Conservation (phyloP, 192 early-diverging fungal species). For the Phlyctochytrium arcticum region DNA sequence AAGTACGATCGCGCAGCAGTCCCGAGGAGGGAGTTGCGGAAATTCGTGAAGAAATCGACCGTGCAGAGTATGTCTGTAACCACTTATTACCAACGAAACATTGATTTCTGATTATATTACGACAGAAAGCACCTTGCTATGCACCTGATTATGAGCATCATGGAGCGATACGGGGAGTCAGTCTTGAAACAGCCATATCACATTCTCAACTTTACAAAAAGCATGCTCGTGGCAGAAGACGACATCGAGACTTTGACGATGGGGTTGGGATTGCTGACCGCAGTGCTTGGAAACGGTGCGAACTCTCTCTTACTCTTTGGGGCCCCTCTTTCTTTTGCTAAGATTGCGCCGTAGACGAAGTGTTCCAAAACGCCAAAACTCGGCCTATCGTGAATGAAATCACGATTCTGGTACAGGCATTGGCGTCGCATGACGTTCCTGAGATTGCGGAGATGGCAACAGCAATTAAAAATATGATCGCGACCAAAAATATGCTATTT, state of each 20-base stretch:
- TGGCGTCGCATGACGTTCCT: conserved; percentile 15
- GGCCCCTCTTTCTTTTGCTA: no score
- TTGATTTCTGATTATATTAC: no score
- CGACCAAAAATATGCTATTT: no score
- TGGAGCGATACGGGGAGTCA: conserved; percentile 66
- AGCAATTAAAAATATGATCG: no score
- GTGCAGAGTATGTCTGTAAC: no score
- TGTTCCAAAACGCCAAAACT: background rate
- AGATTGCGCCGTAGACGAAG: background rate
- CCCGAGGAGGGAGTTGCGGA: no score
- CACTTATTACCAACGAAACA: no score
- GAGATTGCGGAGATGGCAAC: conserved; percentile 25
- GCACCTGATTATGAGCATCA: conserved; percentile 60
- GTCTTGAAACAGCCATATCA: conserved; percentile 72
- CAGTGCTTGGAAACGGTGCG: conserved; percentile 13
- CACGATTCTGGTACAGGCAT: conserved; percentile 30
- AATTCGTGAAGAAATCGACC: no score
- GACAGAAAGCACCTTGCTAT: conserved; percentile 19
- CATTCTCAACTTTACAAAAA: conserved; percentile 50
- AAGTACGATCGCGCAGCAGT: no score
- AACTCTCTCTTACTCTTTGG: background rate
- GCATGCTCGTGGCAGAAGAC: conserved; percentile 21
- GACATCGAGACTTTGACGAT: conserved; percentile 11
- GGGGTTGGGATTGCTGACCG: conserved; percentile 12
- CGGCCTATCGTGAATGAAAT: conserved; percentile 27